These are phyloP conservation scores for Fusarium newnesense DNA, from an alignment of 2,329 filamentous ascomycete species.

Conservation along the genomic window DNA sequence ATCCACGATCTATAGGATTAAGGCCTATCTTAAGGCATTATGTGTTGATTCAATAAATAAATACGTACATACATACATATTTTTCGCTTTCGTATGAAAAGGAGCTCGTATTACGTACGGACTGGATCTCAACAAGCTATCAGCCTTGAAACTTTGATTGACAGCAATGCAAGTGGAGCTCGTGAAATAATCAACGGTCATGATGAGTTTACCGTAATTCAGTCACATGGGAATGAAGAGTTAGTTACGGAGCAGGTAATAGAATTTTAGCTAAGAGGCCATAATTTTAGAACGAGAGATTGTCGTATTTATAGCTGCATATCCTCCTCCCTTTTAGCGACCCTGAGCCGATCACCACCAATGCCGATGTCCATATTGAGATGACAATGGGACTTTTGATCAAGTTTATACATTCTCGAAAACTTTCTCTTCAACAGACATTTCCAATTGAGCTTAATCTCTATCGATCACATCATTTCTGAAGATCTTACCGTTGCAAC, in stretches of 20 bases:
- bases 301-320: constrained; percentile 28
- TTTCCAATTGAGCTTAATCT: not conserved
- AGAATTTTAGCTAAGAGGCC: constrained; percentile 15
- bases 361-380: constrained; percentile 21
- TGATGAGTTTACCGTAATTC: constrained; percentile 5
- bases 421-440: not conserved
- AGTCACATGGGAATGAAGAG: constrained; percentile 12
- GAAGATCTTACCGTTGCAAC: constrained; percentile 8
- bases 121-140: not conserved
- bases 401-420: not conserved
- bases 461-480: not conserved
- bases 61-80: not conserved
- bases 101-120: not conserved
- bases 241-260: not conserved
- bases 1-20: constrained; percentile 1
- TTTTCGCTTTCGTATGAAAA: constrained; percentile 17
- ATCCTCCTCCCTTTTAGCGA: constrained; percentile 24
- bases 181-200: constrained; percentile 4
- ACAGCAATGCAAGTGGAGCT: not conserved
- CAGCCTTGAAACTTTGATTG: not conserved
- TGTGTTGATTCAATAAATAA: not conserved
- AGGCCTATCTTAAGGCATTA: not conserved
- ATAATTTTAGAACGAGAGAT: constrained; percentile 24
- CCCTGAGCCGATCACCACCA: constrained; percentile 22
- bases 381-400: constrained; percentile 6